Conservation (phyloP, 148 eudicot species). For the Chenopodium berlandieri region DNA sequence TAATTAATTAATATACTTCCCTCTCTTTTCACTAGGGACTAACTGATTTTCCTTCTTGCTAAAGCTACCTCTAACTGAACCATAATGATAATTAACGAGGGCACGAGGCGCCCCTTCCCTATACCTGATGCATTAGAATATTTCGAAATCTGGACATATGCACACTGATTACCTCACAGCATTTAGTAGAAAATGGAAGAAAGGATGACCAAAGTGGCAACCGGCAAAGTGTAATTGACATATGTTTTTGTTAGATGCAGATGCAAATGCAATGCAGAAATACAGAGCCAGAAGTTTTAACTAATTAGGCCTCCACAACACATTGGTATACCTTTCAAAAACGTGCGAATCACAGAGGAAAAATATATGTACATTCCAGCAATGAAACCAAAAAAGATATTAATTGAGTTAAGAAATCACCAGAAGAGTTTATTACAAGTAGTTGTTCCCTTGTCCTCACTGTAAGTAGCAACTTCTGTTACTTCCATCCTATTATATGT, state of each 20-base stretch:
- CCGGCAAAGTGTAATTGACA: background rate
- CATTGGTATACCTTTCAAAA: background rate
- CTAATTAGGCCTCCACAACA: background rate
- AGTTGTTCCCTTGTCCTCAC: conserved; percentile 10
- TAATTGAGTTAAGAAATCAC: conserved; percentile 3
- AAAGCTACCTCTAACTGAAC: no score
- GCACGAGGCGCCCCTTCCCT: no score
- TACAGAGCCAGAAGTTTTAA: background rate
- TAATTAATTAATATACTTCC: no score
- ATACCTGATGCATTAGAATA: no score
- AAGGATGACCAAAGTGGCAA: background rate
- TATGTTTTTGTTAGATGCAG: background rate
- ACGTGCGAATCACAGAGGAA: background rate
- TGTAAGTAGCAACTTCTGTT: conserved; percentile 14
- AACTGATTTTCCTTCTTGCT: no score
- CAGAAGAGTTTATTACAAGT: background rate
- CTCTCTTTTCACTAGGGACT: no score
- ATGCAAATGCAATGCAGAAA: background rate
- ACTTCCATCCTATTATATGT: conserved; percentile 18
- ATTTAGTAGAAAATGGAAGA: background rate
- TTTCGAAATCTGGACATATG: no score
- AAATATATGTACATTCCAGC: background rate
- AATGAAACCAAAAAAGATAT: background rate
- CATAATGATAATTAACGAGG: no score
- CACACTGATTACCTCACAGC: background rate